Evolutionary conservation across 2,329 filamentous ascomycete species (phyloP).

Genomic region (Hymenoscyphus albidus): DNA sequence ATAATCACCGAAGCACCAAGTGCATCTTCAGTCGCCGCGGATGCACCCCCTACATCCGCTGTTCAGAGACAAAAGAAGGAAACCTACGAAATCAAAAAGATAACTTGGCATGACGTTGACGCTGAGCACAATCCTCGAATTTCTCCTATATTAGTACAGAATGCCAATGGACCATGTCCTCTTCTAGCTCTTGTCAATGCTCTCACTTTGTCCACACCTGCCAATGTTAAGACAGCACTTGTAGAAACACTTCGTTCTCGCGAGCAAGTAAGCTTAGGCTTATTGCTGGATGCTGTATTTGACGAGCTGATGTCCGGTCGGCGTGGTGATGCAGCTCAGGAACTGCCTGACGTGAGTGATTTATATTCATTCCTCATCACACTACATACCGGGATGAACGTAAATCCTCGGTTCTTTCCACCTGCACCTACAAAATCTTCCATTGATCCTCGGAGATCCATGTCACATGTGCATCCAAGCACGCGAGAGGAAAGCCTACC

Average conservation of each 20-base stretch:
- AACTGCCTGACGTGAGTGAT: slow-evolving; percentile 81
- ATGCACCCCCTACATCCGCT: slow-evolving; percentile 12
- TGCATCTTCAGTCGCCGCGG: slow-evolving; percentile 17
- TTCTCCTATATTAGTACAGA: slow-evolving; percentile 90
- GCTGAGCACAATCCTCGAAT: slow-evolving; percentile 59
- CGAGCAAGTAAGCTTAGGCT: slow-evolving; percentile 81
- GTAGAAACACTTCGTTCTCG: slow-evolving; percentile 72
- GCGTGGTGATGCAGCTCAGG: slow-evolving; percentile 54
- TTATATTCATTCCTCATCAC: slow-evolving; percentile 84
- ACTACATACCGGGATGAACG: slow-evolving; percentile 95
- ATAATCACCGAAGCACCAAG: slow-evolving; percentile 17
- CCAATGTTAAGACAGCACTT: slow-evolving; percentile 63
- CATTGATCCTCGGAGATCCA: slow-evolving; percentile 42
- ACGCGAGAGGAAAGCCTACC: slow-evolving; percentile 48
- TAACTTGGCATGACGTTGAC: slow-evolving; percentile 73
- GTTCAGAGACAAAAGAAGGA: slow-evolving; percentile 45
- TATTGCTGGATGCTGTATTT: slow-evolving; percentile 85
- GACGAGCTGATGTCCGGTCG: slow-evolving; percentile 85
- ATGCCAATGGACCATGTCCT: slow-evolving; percentile 91
- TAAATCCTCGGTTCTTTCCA: slow-evolving; percentile 84
- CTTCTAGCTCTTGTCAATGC: slow-evolving; percentile 91
- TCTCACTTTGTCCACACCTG: slow-evolving; percentile 75
- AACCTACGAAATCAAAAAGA: slow-evolving; percentile 89
- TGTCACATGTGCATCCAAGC: slow-evolving; percentile 49
- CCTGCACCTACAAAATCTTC: slow-evolving; percentile 38